These are phyloP conservation scores for Pichia occidentalis DNA, from an alignment of 805 yeast species.

Conservation along the genomic window DNA sequence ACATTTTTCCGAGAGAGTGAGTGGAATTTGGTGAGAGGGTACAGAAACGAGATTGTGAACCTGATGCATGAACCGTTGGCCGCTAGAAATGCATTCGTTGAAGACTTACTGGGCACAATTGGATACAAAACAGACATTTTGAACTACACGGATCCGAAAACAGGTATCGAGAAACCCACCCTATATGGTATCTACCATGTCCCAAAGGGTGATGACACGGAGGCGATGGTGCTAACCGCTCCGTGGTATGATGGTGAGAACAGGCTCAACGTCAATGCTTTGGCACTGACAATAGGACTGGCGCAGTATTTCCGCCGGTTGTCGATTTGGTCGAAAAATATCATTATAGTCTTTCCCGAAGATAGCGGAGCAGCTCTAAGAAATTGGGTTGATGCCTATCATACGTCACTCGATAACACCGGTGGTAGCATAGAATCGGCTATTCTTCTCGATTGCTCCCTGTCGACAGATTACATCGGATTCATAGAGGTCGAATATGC, in stretches of 20 bases:
- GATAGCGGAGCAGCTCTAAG: constrained; percentile 64
- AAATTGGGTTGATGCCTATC: constrained; percentile 92
- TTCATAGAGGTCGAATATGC: constrained; percentile 70
- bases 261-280: constrained; percentile 69
- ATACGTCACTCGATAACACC: constrained; percentile 72
- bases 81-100: constrained; percentile 41
- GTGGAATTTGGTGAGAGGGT: constrained; percentile 88
- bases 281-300: constrained; percentile 63
- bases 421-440: constrained; percentile 96
- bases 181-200: constrained; percentile 83
- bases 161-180: constrained; percentile 20
- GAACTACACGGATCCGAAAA: constrained; percentile 15
- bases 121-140: constrained; percentile 62
- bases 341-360: constrained; percentile 76
- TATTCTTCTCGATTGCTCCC: constrained; percentile 70
- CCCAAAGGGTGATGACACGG: constrained; percentile 94
- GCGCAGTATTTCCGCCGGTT: constrained; percentile 76
- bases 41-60: constrained; percentile 50
- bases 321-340: constrained; percentile 94
- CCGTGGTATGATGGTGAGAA: constrained; percentile 76
- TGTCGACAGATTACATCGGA: constrained; percentile 57
- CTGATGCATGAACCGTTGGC: constrained; percentile 29
- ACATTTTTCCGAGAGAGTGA: constrained; percentile 89
- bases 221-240: constrained; percentile 82
- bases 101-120: constrained; percentile 57